Evolutionary conservation across 257 asterid species (phyloP).

Genomic region (Ophiorrhiza pumila): DNA sequence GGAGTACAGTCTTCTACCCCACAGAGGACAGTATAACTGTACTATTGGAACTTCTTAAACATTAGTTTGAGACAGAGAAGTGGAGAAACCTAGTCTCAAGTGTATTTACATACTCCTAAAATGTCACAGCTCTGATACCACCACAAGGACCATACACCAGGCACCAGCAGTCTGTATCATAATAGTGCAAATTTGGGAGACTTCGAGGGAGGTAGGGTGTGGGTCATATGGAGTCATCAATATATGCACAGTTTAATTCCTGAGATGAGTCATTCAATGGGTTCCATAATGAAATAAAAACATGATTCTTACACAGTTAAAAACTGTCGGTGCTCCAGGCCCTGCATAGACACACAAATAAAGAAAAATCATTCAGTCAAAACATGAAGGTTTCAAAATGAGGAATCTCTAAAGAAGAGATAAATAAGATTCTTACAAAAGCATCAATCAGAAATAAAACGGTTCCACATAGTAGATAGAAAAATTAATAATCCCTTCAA

Average conservation of each 20-base stretch:
- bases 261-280: neutral
- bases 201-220: neutral
- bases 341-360: slow-evolving; percentile 43
- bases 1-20: neutral
- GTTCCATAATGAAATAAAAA: slow-evolving; percentile 5
- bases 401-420: neutral
- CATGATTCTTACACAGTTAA: slow-evolving; percentile 75
- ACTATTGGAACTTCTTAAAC: neutral
- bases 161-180: neutral
- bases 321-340: slow-evolving; percentile 84
- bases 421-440: neutral
- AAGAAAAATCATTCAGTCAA: neutral
- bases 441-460: neutral
- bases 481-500: neutral
- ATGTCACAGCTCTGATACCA: neutral
- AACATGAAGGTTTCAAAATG: slow-evolving; percentile 1
- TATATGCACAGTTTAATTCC: neutral
- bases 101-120: neutral
- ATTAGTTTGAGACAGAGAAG: neutral
- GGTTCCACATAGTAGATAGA: neutral
- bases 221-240: neutral
- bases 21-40: neutral
- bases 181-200: neutral
- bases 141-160: neutral
- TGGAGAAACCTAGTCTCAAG: neutral